Conservation (phyloP, 495 filamentous ascomycete species). For the Aspergillus homomorphus region DNA sequence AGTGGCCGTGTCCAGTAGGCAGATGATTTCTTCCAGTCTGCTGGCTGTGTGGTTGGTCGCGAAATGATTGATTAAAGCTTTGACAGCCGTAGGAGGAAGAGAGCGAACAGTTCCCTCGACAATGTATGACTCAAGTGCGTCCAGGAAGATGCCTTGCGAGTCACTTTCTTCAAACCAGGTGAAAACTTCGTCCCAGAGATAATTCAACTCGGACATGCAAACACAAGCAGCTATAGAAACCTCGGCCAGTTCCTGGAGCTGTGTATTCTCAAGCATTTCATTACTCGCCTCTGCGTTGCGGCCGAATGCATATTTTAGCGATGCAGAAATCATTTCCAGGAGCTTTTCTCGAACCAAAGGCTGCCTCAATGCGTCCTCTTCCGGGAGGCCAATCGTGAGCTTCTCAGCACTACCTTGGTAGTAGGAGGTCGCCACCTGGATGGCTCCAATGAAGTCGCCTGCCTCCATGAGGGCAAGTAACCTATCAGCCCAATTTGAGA, state of each 20-base stretch:
- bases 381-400: conserved; percentile 87
- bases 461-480: conserved; percentile 94
- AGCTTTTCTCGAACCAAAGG: conserved; percentile 83
- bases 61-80: conserved; percentile 79
- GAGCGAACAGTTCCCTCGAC: conserved; percentile 69
- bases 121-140: conserved; percentile 82
- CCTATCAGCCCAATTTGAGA: conserved; percentile 98
- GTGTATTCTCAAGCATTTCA: conserved; percentile 49
- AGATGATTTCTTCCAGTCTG: conserved; percentile 91
- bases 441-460: conserved; percentile 88
- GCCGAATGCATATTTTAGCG: conserved; percentile 83
- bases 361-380: conserved; percentile 73
- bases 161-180: conserved; percentile 80
- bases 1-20: conserved; percentile 82
- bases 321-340: conserved; percentile 91
- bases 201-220: conserved; percentile 69
- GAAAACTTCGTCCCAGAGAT: conserved; percentile 87
- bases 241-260: conserved; percentile 74
- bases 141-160: conserved; percentile 72
- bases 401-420: conserved; percentile 87
- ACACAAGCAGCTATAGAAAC: conserved; percentile 82
- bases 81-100: conserved; percentile 80
- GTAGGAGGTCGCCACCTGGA: conserved; percentile 84
- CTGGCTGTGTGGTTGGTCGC: conserved; percentile 65
- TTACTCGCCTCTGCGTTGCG: conserved; percentile 49